Conservation (phyloP, 306 rosid genomes). For the Castanea crenata region DNA sequence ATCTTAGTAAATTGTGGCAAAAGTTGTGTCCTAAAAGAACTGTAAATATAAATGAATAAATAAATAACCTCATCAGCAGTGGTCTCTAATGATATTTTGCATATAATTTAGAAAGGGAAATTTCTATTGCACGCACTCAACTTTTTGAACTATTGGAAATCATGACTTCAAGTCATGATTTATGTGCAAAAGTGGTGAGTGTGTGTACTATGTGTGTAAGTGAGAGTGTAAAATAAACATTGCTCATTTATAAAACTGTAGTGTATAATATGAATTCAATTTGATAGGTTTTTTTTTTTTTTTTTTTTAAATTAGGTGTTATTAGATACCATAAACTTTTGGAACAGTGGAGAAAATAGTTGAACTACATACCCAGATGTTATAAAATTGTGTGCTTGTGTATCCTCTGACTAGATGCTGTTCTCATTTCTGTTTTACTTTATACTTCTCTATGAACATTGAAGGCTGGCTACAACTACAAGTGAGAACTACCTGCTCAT, state of each 20-base stretch:
- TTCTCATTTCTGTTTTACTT: slow-evolving; percentile 6
- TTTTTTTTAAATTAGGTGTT: background rate
- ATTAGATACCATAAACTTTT: background rate
- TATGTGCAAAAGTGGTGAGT: too few relatives aligned
- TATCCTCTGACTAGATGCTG: background rate
- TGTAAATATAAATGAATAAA: too few relatives aligned
- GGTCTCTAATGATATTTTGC: background rate
- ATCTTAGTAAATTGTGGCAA: too few relatives aligned
- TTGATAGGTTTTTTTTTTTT: too few relatives aligned
- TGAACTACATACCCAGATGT: background rate
- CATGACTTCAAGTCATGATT: too few relatives aligned
- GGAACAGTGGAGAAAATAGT: background rate
- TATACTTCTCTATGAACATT: background rate
- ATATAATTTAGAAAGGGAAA: too few relatives aligned
- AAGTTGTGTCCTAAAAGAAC: too few relatives aligned
- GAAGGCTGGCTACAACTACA: slow-evolving; percentile 42
- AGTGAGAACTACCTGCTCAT: slow-evolving; percentile 43
- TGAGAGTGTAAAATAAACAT: too few relatives aligned
- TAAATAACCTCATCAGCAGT: background rate
- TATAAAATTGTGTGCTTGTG: background rate
- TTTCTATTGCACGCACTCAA: too few relatives aligned
- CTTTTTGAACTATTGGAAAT: too few relatives aligned
- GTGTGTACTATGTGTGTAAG: too few relatives aligned
- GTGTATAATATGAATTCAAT: background rate
- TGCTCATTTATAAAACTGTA: too few relatives aligned